Evolutionary conservation across 1,284 basidiomycete genomes (phyloP).

Genomic region (Naganishia liquefaciens): DNA sequence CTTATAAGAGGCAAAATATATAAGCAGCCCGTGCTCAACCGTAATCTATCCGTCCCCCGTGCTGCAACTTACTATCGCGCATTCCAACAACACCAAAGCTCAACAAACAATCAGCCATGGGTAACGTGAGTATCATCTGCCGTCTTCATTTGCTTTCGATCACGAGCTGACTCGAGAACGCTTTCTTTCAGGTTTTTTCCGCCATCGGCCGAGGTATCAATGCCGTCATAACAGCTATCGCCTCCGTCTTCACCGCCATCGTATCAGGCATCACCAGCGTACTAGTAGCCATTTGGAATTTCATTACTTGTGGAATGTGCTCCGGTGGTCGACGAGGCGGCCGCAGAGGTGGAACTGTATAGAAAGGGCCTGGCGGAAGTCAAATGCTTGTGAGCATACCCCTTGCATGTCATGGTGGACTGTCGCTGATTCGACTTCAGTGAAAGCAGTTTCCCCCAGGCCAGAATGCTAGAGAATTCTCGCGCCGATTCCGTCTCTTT

Average conservation of each 20-base stretch:
- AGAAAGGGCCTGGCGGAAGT: conserved; percentile 20
- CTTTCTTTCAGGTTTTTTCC: conserved; percentile 36
- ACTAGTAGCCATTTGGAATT: conserved; percentile 44
- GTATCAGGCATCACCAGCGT: conserved; percentile 41
- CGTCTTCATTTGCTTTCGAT: neutral
- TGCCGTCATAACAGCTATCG: conserved; percentile 34
- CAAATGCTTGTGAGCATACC: conserved; percentile 9
- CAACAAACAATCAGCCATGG: conserved; percentile 10
- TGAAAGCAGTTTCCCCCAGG: conserved; percentile 18
- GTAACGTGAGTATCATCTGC: conserved; percentile 15
- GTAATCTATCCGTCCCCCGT: too few species aligned
- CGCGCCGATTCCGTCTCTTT: neutral
- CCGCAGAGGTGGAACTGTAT: conserved; percentile 33
- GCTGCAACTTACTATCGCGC: too few species aligned
- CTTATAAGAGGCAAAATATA: neutral
- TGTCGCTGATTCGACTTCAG: neutral
- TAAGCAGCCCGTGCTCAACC: neutral
- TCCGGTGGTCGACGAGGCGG: conserved; percentile 42
- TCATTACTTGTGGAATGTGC: conserved; percentile 39
- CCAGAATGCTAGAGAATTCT: conserved; percentile 6
- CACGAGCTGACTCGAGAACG: neutral
- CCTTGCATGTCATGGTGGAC: neutral
- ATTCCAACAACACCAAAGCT: too few species aligned
- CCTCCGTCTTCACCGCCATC: conserved; percentile 21
- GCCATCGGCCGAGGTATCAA: conserved; percentile 41